Evolutionary conservation across 208 protist species (phyloP).

Genomic region (Phytomonas francai): DNA sequence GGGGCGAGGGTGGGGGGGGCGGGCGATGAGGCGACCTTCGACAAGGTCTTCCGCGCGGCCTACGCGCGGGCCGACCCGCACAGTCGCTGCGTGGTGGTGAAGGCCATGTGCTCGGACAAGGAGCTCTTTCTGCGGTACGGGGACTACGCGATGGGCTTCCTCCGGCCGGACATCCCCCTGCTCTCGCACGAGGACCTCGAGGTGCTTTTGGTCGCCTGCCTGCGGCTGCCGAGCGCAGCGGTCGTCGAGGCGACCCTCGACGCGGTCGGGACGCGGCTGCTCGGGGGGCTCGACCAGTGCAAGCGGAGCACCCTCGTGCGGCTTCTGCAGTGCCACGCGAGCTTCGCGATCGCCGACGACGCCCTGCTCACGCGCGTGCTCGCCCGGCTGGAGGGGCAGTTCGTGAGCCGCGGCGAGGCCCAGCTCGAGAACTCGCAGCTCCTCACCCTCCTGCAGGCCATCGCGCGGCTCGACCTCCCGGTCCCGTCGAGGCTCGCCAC

Average conservation of each 20-base stretch:
- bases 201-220: constrained; percentile 43
- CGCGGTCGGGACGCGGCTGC: constrained; percentile 59
- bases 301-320: constrained; percentile 69
- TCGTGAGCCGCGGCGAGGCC: constrained; percentile 16
- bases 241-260: constrained; percentile 66
- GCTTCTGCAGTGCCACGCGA: constrained; percentile 68
- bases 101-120: constrained; percentile 41
- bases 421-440: constrained; percentile 54
- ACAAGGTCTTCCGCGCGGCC: constrained; percentile 12
- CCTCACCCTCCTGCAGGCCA: constrained; percentile 50
- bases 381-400: constrained; percentile 50
- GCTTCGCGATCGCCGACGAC: constrained; percentile 46
- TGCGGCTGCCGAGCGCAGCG: constrained; percentile 24
- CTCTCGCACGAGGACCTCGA: constrained; percentile 76
- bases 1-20: not conserved
- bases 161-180: constrained; percentile 35
- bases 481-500: constrained; percentile 40
- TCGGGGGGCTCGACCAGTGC: constrained; percentile 50
- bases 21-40: not conserved
- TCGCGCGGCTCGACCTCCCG: constrained; percentile 32
- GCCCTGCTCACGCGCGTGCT: constrained; percentile 29
- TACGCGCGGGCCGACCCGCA: constrained; percentile 66
- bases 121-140: constrained; percentile 40
- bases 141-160: constrained; percentile 28
- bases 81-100: constrained; percentile 70